A percentile compares a stretch with the other conserved stretches of the same genome.
These are phyloP conservation scores for Hyaloperonospora brassicae DNA, from an alignment of 352 stramenopile genomes.

Conservation along the genomic window DNA sequence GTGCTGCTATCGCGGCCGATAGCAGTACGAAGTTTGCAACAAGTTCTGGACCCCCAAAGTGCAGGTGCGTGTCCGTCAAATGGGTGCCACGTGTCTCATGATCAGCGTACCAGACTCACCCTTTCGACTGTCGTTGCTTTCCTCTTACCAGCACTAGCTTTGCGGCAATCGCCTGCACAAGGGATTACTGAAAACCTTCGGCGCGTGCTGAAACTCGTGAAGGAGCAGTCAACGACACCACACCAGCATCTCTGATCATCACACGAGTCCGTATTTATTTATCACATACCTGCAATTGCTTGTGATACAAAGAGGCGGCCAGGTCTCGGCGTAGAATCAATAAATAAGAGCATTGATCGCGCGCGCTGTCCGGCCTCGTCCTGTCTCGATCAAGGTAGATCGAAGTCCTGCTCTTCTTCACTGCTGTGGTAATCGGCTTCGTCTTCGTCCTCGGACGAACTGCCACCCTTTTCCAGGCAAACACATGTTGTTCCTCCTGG, in stretches of 20 bases:
- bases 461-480: slow-evolving; percentile 44
- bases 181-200: slow-evolving; percentile 22
- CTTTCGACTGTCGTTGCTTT: slow-evolving; percentile 1
- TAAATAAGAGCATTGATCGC: slow-evolving; percentile 18
- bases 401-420: slow-evolving; percentile 24
- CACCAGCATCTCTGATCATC: neutral
- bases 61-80: slow-evolving; percentile 13
- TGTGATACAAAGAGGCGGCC: no score
- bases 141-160: neutral
- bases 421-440: slow-evolving; percentile 27
- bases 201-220: slow-evolving; percentile 24
- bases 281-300: slow-evolving; percentile 7
- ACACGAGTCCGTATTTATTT: slow-evolving; percentile 22
- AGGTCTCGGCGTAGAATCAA: slow-evolving; percentile 1
- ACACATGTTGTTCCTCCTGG: slow-evolving; percentile 57
- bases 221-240: slow-evolving; percentile 10
- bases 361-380: neutral
- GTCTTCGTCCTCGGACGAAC: slow-evolving; percentile 38
- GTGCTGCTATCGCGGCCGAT: slow-evolving; percentile 27
- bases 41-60: slow-evolving; percentile 16
- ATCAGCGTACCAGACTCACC: neutral
- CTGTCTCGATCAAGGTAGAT: slow-evolving; percentile 6
- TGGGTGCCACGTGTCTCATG: neutral
- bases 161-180: slow-evolving; percentile 1
- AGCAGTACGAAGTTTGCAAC: slow-evolving; percentile 28